These are phyloP conservation scores for Aspergillus calidoustus DNA, from an alignment of 2,329 filamentous ascomycete species.

Conservation along the genomic window DNA sequence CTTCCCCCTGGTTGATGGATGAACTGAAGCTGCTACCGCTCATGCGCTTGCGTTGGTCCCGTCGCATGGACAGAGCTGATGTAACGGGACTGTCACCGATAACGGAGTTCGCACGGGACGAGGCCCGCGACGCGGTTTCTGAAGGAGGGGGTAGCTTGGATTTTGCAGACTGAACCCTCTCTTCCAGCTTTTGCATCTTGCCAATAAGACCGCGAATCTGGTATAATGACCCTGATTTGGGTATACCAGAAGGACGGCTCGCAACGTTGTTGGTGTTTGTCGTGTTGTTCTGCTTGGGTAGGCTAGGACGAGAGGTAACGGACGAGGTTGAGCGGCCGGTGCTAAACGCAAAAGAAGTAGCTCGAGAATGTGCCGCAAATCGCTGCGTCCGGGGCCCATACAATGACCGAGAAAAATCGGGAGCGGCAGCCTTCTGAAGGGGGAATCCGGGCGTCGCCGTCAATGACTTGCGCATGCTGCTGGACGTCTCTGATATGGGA, in stretches of 20 bases:
- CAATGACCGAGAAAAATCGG: constrained; percentile 59
- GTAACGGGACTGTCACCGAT: constrained; percentile 55
- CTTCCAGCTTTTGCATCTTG: constrained; percentile 96
- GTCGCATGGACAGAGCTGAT: constrained; percentile 60
- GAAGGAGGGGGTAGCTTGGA: constrained; percentile 87
- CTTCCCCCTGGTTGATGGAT: constrained; percentile 42
- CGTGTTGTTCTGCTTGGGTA: constrained; percentile 35
- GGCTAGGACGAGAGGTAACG: constrained; percentile 42
- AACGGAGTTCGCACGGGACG: constrained; percentile 67
- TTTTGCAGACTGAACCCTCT: constrained; percentile 85
- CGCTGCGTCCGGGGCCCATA: constrained; percentile 48
- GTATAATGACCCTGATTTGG: constrained; percentile 74
- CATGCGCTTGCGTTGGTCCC: constrained; percentile 45
- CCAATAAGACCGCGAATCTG: constrained; percentile 93
- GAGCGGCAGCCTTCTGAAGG: constrained; percentile 49
- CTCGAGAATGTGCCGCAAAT: constrained; percentile 55
- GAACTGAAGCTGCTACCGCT: constrained; percentile 50
- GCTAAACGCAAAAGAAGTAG: constrained; percentile 63
- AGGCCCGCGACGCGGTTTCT: constrained; percentile 76
- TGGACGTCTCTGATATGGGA: constrained; percentile 85
- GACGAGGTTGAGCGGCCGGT: constrained; percentile 53
- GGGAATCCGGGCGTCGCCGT: constrained; percentile 56
- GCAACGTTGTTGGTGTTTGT: constrained; percentile 49
- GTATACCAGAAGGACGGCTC: constrained; percentile 52
- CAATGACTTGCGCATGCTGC: constrained; percentile 59